A percentile compares a stretch with the other conserved stretches of the same genome.
Evolutionary conservation across 129 eudicot species (phyloP).

Genomic region (Tagetes erecta): DNA sequence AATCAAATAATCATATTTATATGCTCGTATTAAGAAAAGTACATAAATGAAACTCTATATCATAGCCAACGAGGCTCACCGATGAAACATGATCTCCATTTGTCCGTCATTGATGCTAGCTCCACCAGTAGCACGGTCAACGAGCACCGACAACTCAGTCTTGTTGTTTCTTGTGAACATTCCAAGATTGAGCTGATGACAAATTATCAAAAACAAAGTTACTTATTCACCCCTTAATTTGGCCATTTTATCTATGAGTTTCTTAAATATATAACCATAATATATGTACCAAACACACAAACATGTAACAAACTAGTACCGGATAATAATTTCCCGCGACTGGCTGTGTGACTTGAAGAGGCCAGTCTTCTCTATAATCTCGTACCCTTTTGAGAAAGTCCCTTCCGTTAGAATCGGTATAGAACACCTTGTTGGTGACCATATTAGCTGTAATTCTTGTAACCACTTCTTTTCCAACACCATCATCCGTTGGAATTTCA

Average conservation of each 20-base stretch:
- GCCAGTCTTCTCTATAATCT: conserved; percentile 81
- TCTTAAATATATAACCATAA: too few species aligned
- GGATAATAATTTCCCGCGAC: conserved; percentile 98
- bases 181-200: conserved; percentile 74
- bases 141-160: conserved; percentile 76
- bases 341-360: conserved; percentile 79
- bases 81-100: conserved; percentile 86
- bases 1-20: conserved; percentile 10
- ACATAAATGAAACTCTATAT: neutral
- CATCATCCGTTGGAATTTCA: conserved; percentile 69
- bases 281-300: neutral
- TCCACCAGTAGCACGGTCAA: conserved; percentile 94
- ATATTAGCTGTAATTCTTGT: conserved; percentile 75
- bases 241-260: too few species aligned
- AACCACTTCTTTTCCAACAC: conserved; percentile 81
- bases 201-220: neutral
- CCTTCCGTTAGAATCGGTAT: conserved; percentile 87
- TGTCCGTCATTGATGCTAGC: conserved; percentile 88
- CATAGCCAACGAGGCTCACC: conserved; percentile 37
- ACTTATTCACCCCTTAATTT: too few species aligned
- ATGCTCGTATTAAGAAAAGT: neutral
- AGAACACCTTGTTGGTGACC: conserved; percentile 70
- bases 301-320: conserved; percentile 32
- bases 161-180: conserved; percentile 60
- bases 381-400: conserved; percentile 81